Percentiles rank a stretch among this genome's conserved stretches.
Conservation (phyloP, 352 stramenopile genomes). For the Phytophthora citrophthora region DNA sequence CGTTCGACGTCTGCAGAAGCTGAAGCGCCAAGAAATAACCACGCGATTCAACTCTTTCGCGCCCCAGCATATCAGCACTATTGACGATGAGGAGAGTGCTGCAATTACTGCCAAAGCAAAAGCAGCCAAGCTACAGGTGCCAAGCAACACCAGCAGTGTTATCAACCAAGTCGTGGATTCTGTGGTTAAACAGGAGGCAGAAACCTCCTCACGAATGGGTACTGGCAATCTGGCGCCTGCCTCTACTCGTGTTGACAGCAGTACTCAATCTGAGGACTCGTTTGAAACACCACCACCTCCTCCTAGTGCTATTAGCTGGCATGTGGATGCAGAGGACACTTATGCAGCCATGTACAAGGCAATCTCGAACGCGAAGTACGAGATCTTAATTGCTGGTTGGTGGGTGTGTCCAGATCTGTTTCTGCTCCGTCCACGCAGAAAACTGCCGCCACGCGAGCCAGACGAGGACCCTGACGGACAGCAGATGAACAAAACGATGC, state of each 20-base stretch:
- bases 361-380: conserved; percentile 85
- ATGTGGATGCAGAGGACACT: conserved; percentile 88
- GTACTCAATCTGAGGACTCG: conserved; percentile 65
- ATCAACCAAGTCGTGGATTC: conserved; percentile 46
- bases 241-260: conserved; percentile 52
- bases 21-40: conserved; percentile 76
- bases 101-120: conserved; percentile 38
- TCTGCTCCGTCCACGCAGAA: conserved; percentile 71
- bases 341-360: conserved; percentile 88
- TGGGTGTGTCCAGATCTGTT: conserved; percentile 89
- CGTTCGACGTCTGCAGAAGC: conserved; percentile 72
- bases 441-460: conserved; percentile 42
- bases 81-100: conserved; percentile 42
- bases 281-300: conserved; percentile 47
- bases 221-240: conserved; percentile 26
- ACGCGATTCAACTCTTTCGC: conserved; percentile 85
- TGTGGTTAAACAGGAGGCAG: conserved; percentile 38
- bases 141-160: conserved; percentile 12
- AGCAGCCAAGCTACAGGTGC: conserved; percentile 18
- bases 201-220: conserved; percentile 31
- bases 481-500: conserved; percentile 71
- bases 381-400: conserved; percentile 92
- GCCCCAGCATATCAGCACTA: conserved; percentile 56
- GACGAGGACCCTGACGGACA: conserved; percentile 37
- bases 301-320: conserved; percentile 79